Evolutionary conservation across 768 basidiomycete genomes (phyloP), one percentile per base, ranked within the genome.

Genomic region (Amanita phalloides): DNA sequence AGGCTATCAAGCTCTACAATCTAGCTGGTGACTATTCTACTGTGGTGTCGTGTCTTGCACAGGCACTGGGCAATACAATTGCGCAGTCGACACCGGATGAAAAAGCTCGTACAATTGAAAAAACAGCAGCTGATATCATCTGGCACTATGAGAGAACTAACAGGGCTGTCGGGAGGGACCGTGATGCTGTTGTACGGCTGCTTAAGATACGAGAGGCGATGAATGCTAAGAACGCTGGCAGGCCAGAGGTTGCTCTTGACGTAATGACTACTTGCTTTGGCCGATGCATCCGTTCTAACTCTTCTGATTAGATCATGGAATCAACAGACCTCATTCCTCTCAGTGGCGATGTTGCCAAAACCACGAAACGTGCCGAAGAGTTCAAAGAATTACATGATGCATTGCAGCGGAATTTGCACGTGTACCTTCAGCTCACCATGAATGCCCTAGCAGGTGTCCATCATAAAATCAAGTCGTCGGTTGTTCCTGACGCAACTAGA

Each of bases 1-100:
- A 97, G 64, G 92, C 93, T 2, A 92, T 98, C 70, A 91, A 93
- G 63, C 71, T 99, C 41, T 97, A 92, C 70, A 94, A 97, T 68
- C 81, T 97, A 35, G 94, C 94, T 1, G 89, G 90, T 32, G 88
- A 94, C 56, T 92, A 93, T 63, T 69, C 77, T 11, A 90, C 89
- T 23, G 95, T 98, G 50, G 79, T 97, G 38, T 75, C 81, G 6
- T 90, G 89, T 49, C 84, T 98, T 33, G 90, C 91, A 11, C 81
- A 82, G 51, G 90, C 90, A 2, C 75, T 99, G 2, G 91, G 93
- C 13, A 86, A 84, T 61, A 85, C 88, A 0, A 74, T 97, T 45
- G 73, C 82, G 2, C 76, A 86, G 57, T 80, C 84, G 0, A 72
- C 64, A 32, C 66, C 69, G 0, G 74, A 79, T 58, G 82, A 84